These are phyloP conservation scores for Fraxinus nigra DNA, from an alignment of 305 asterid genomes.

Conservation along the genomic window DNA sequence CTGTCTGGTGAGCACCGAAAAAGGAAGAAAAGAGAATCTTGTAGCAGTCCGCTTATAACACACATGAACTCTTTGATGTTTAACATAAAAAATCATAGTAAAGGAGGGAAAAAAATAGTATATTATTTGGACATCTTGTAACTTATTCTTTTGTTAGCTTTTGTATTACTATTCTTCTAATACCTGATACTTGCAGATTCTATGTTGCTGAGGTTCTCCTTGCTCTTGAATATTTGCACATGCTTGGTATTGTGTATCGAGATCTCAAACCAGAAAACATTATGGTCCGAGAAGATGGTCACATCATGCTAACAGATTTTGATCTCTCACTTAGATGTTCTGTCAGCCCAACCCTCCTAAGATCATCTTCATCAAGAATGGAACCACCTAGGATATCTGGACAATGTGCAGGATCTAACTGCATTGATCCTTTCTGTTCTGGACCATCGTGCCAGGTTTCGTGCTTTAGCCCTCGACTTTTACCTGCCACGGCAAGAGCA, in stretches of 20 bases:
- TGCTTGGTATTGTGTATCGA: conserved; percentile 91
- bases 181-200: conserved; percentile 50
- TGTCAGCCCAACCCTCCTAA: conserved; percentile 70
- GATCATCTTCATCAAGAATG: conserved; percentile 36
- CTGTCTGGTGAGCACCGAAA: not conserved
- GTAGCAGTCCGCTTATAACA: not conserved
- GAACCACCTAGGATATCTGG: conserved; percentile 86
- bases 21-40: not conserved
- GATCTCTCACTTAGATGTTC: conserved; percentile 90
- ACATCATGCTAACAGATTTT: conserved; percentile 92
- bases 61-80: not conserved
- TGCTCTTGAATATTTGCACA: conserved; percentile 87
- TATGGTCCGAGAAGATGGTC: conserved; percentile 88
- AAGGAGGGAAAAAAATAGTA: not conserved
- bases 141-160: not conserved
- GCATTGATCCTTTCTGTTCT: conserved; percentile 90
- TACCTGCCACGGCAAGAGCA: conserved; percentile 51
- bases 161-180: not conserved
- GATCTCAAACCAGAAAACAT: conserved; percentile 93
- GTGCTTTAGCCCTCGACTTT: conserved; percentile 74
- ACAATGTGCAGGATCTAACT: conserved; percentile 83
- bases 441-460: conserved; percentile 85
- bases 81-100: not conserved
- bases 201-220: conserved; percentile 93
- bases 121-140: not conserved